phyloP scores from a whole-genome alignment of 352 stramenopile species.

The Pythium rhizo-oryzae region DNA sequence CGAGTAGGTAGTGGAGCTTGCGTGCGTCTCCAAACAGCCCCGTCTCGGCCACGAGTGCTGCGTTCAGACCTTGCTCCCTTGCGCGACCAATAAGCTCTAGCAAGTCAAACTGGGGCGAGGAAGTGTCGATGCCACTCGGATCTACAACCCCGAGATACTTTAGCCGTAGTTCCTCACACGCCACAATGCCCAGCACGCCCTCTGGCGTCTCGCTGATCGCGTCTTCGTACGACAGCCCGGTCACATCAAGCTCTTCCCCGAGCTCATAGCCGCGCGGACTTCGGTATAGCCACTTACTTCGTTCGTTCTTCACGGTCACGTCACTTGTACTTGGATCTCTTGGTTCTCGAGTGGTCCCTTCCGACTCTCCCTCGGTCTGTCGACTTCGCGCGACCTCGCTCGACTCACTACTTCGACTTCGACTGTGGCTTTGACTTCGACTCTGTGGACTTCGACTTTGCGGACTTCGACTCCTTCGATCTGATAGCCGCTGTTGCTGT shows the following conservation, averaged over 20 bases:
- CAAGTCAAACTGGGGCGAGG: conserved; percentile 74
- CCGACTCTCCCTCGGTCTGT: background rate
- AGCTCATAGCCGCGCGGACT: conserved; percentile 69
- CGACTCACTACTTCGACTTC: conserved; percentile 22
- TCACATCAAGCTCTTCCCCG: conserved; percentile 59
- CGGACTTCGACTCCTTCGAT: conserved; percentile 18
- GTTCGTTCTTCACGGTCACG: conserved; percentile 38
- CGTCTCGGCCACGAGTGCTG: conserved; percentile 53
- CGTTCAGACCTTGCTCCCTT: conserved; percentile 61
- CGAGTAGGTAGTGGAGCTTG: conserved; percentile 83
- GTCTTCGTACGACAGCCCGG: conserved; percentile 57
- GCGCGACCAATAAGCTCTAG: conserved; percentile 77
- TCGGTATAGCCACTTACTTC: conserved; percentile 47
- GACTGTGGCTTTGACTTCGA: conserved; percentile 28
- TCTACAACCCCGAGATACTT: conserved; percentile 72
- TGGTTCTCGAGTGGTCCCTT: too few relatives aligned
- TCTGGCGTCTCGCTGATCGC: conserved; percentile 46
- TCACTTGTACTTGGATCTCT: conserved; percentile 7
- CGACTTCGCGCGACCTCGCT: conserved; percentile 10
- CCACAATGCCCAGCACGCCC: conserved; percentile 69
- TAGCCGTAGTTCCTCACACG: conserved; percentile 63
- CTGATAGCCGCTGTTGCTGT: background rate
- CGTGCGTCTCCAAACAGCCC: conserved; percentile 67
- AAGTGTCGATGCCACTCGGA: conserved; percentile 51
- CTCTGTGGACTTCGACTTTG: conserved; percentile 22